Conservation (phyloP, 805 yeast species). For the Lipomyces kockii region DNA sequence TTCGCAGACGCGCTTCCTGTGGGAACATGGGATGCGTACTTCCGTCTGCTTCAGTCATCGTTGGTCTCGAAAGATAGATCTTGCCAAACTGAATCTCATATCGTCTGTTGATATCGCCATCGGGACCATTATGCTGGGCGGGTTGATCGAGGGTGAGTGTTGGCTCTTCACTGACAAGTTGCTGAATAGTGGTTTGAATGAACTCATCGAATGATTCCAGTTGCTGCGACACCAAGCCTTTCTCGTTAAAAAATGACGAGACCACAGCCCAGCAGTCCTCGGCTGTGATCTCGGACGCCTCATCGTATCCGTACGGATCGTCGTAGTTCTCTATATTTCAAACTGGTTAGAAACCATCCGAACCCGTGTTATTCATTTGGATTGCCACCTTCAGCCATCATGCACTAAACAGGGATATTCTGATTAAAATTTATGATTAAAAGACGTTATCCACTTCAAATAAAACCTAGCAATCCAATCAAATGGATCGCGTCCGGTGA, state of each 20-base stretch:
- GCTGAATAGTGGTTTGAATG: slow-evolving; percentile 94
- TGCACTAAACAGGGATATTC: slow-evolving; percentile 2
- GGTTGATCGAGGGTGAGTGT: slow-evolving; percentile 95
- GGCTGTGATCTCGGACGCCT: slow-evolving; percentile 77
- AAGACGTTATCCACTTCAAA: not conserved
- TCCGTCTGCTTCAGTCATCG: slow-evolving; percentile 99
- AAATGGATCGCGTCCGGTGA: slow-evolving; percentile 17
- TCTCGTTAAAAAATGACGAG: slow-evolving; percentile 92
- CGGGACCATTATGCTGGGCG: slow-evolving; percentile 93
- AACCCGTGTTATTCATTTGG: not conserved
- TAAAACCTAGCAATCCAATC: slow-evolving; percentile 22
- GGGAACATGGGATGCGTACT: slow-evolving; percentile 99
- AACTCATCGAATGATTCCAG: slow-evolving; percentile 98
- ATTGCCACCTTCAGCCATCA: slow-evolving; percentile 32
- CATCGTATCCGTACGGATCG: slow-evolving; percentile 77
- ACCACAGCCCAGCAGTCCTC: slow-evolving; percentile 99
- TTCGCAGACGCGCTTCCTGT: slow-evolving; percentile 96
- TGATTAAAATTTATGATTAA: not conserved
- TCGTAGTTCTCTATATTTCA: slow-evolving; percentile 39
- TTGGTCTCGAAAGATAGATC: slow-evolving; percentile 93
- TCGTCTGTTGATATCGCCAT: slow-evolving; percentile 86
- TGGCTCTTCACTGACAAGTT: slow-evolving; percentile 93
- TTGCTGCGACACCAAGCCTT: slow-evolving; percentile 97
- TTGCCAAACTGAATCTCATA: slow-evolving; percentile 98
- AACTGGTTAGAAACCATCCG: not conserved